phyloP scores from a whole-genome alignment of 1,284 basidiomycete genomes.

The Ganoderma lucidum region DNA sequence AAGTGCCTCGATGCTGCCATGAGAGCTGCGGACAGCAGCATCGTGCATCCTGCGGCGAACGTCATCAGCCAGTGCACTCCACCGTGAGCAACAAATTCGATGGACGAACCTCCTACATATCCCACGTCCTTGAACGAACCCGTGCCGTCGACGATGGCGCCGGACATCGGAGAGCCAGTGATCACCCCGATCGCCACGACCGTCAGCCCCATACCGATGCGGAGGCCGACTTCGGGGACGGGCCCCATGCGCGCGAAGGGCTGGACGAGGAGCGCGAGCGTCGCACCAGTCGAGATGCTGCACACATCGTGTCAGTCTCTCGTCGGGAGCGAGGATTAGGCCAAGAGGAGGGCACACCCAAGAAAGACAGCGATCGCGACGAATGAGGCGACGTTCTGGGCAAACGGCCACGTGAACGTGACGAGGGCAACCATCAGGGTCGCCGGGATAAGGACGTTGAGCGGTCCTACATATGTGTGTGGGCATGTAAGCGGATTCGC shows the following conservation, averaged over 20 bases:
- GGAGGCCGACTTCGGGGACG: conserved; percentile 59
- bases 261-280: conserved; percentile 57
- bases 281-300: conserved; percentile 62
- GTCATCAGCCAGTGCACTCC: neutral
- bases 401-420: conserved; percentile 65
- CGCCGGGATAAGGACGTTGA: conserved; percentile 63
- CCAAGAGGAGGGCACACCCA: too few species aligned
- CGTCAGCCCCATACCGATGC: conserved; percentile 59
- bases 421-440: conserved; percentile 54
- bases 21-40: neutral
- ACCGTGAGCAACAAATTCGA: neutral
- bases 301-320: conserved; percentile 11
- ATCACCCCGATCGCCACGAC: conserved; percentile 52
- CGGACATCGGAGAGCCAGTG: conserved; percentile 60
- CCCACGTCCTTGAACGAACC: conserved; percentile 57
- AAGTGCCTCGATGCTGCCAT: neutral
- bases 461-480: conserved; percentile 45
- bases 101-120: conserved; percentile 48
- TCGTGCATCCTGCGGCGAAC: neutral
- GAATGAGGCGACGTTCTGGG: conserved; percentile 46
- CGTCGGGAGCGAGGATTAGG: neutral
- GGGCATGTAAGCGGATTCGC: neutral
- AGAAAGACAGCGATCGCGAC: conserved; percentile 45
- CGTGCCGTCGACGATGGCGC: conserved; percentile 52
- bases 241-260: conserved; percentile 65